Percentiles rank a stretch among this genome's conserved stretches.
phyloP scores from a whole-genome alignment of 129 eudicot species.

The Chrysanthemum seticuspe region DNA sequence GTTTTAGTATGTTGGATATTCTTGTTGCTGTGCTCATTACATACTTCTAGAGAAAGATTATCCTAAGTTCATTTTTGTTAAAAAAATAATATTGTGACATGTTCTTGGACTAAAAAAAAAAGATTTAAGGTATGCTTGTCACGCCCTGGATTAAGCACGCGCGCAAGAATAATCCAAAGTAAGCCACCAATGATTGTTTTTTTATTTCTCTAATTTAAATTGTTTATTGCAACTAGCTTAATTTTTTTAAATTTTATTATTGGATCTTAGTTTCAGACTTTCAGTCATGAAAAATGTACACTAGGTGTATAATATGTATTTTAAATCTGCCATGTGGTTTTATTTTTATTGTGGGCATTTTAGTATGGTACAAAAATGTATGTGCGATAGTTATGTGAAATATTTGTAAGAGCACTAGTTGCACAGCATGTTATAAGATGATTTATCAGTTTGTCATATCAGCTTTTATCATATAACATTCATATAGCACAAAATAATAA shows the following conservation, averaged over 20 bases:
- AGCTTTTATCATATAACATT: too few relatives aligned
- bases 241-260: background rate
- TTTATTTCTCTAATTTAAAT: background rate
- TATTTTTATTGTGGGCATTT: background rate
- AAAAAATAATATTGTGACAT: background rate
- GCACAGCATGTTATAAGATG: too few relatives aligned
- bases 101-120: background rate
- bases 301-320: slow-evolving; percentile 1
- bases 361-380: too few relatives aligned
- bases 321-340: background rate
- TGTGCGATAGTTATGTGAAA: too few relatives aligned
- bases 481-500: too few relatives aligned
- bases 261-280: slow-evolving; percentile 10
- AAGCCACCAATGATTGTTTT: slow-evolving; percentile 18
- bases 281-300: slow-evolving; percentile 6
- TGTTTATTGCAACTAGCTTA: slow-evolving; percentile 6
- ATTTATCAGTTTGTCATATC: too few relatives aligned
- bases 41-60: too few relatives aligned
- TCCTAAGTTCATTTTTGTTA: too few relatives aligned
- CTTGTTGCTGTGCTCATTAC: too few relatives aligned
- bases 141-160: slow-evolving; percentile 23
- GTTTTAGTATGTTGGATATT: too few relatives aligned
- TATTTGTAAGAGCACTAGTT: too few relatives aligned
- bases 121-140: slow-evolving; percentile 22
- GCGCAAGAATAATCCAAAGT: slow-evolving; percentile 6